Base-by-base conservation (phyloP, 768 basidiomycete genomes). In the Xerocomus potaroensis region DNA sequence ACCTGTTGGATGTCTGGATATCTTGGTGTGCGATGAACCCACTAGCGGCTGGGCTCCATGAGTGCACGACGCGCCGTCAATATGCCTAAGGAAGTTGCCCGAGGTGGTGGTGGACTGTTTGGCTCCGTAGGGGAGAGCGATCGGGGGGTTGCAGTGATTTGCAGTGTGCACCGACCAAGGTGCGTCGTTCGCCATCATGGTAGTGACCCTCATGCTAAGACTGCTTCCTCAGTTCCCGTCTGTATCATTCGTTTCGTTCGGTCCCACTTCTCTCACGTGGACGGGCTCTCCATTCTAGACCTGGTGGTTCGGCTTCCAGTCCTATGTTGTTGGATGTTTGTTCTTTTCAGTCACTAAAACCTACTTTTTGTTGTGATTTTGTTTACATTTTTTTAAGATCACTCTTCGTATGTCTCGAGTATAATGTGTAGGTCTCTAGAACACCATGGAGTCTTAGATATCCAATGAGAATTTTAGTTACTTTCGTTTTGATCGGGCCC, bases 321-420 rank as follows among this genome's bases (percentile, higher is more conserved):
- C 86, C 30, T 78, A 94, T 24, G 78, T 98, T n/a, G 94, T n/a
- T n/a, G n/a, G 94, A 24, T 90, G 87, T 55, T 67, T 98, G 33
- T 96, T 98, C 76, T 98, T 98, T 80, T 63, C 96, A 58, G 88
- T 88, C n/a, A n/a, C n/a, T n/a, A n/a, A n/a, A n/a, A n/a, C n/a
- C n/a, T n/a, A n/a, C n/a, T n/a, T n/a, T n/a, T n/a, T n/a, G n/a
- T n/a, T n/a, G n/a, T n/a, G n/a, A 54, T 21, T 63, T 56, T 22
- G 29, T 29, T 38, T n/a, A 24, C 23, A 11, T 11, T 21, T 21
- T 35, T n/a, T n/a, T n/a, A n/a, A n/a, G n/a, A n/a, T n/a, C n/a
- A n/a, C n/a, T n/a, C n/a, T n/a, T n/a, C n/a, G n/a, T n/a, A n/a
- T n/a, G n/a, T n/a, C n/a, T n/a, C n/a, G n/a, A n/a, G n/a, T n/a